Base-by-base conservation (phyloP, 345 rosid species). In the Salix purpurea region DNA sequence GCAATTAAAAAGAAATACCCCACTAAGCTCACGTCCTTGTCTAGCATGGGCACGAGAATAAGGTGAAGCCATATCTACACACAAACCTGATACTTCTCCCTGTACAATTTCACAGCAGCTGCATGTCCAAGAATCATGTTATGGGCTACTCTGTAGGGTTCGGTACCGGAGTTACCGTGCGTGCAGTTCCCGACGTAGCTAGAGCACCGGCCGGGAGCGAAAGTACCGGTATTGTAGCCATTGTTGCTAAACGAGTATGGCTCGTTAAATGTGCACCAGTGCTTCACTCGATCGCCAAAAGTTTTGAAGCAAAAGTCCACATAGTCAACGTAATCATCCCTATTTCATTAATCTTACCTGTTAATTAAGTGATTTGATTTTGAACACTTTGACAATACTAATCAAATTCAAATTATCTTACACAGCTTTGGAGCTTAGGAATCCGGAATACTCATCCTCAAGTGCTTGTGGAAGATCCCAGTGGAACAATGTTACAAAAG, bases 401-500 rank as follows among this genome's bases (percentile, higher is more conserved):
- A 46, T 46, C 4, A 4, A 15, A 46, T 46, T 46, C 14, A 46
- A 46, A 46, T 14, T 68, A 2, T 1, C 88, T 87, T 84, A 87
- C 93, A 86, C 75, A 64, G 80, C 75, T 65, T 80, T 48, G 44
- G 88, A 83, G 54, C 88, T 90, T 65, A 82, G 70, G 56, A 90
- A 87, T 66, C 93, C 93, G 34, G 76, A 83, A 39, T 88, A 90
- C 61, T 90, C 91, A 44, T 88, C 91, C 78, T 88, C 87, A 26
- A 90, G 84, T 5, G 87, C 83, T 83, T 90, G 91, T 2, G 93
- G 93, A 69, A 81, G 76, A 83, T 90, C 91, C 89, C 89, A 90
- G 16, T 87, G 93, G 34, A 84, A 84, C 32, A 90, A 77, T 62
- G 91, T 88, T 54, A 87, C 91, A 14, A 87, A 84, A 34, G 93